phyloP scores from a whole-genome alignment of 2,329 filamentous ascomycete species.

The Colletotrichum sp. region DNA sequence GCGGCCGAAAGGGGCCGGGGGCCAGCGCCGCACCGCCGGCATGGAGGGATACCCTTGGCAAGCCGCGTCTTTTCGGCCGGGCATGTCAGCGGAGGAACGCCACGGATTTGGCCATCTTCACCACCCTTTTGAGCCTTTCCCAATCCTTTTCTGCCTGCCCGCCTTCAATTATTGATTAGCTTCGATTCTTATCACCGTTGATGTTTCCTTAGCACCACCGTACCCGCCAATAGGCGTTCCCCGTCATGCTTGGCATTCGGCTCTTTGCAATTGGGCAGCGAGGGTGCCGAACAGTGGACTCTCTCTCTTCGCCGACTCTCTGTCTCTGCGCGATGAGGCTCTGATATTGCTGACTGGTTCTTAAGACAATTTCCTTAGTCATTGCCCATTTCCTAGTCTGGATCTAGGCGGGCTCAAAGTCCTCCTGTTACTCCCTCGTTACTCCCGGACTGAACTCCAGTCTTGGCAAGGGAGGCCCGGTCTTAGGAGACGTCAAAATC shows the following conservation, averaged over 20 bases:
- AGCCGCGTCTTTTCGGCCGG: neutral
- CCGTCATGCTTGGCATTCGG: neutral
- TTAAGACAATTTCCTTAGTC: neutral
- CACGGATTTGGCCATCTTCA: neutral
- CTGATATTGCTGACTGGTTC: neutral
- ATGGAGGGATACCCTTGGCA: conserved; percentile 5
- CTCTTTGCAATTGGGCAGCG: neutral
- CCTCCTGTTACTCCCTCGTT: neutral
- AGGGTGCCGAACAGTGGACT: neutral
- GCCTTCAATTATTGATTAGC: neutral
- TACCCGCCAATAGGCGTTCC: neutral
- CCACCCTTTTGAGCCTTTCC: neutral
- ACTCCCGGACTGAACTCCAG: neutral
- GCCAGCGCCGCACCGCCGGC: neutral
- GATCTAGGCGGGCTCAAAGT: neutral
- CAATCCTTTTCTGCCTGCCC: neutral
- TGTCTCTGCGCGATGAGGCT: neutral
- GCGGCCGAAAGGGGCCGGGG: neutral
- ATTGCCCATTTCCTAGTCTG: neutral
- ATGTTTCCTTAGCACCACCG: neutral
- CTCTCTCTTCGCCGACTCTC: neutral
- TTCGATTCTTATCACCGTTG: conserved; percentile 1
- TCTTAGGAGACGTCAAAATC: neutral
- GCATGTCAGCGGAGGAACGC: neutral
- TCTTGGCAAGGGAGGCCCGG: neutral